Percentiles rank a stretch among this genome's conserved stretches.
These are phyloP conservation scores for Mortierella sp. DNA, from an alignment of 371 early-diverging fungal species.

Conservation along the genomic window DNA sequence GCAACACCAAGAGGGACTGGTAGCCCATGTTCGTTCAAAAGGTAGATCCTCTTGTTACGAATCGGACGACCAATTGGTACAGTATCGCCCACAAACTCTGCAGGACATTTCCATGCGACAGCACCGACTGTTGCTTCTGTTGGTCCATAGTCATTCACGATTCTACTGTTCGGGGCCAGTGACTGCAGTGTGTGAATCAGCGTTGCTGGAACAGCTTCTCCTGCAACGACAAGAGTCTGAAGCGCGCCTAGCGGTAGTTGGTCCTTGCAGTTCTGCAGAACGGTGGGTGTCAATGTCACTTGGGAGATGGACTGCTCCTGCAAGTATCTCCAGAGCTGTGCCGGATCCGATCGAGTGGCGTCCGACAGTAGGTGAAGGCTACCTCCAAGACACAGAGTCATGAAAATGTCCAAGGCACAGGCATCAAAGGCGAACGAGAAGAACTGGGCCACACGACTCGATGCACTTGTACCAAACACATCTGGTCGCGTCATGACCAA, in stretches of 20 bases:
- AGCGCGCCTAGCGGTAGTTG: background rate
- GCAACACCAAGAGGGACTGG: constrained; percentile 32
- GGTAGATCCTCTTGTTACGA: constrained; percentile 11
- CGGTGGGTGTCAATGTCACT: background rate
- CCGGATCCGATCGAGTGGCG: background rate
- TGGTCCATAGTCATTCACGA: constrained; percentile 48
- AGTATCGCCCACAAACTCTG: background rate
- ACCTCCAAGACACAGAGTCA: background rate
- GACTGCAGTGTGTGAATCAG: background rate
- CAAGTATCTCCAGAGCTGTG: background rate
- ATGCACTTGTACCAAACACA: background rate
- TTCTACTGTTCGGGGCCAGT: background rate
- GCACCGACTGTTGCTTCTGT: constrained; percentile 28
- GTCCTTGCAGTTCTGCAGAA: background rate
- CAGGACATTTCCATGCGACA: background rate
- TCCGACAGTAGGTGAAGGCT: background rate
- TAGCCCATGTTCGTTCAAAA: constrained; percentile 6
- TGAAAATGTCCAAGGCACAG: background rate
- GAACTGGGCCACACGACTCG: background rate
- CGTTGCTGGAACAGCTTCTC: background rate
- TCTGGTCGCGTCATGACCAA: background rate
- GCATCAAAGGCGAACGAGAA: background rate
- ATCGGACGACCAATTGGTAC: constrained; percentile 19
- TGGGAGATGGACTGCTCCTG: background rate
- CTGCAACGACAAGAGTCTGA: background rate